Percentiles rank a stretch among this genome's conserved stretches.
phyloP scores from a whole-genome alignment of 2,329 filamentous ascomycete species.

The Sporothrix protearum region DNA sequence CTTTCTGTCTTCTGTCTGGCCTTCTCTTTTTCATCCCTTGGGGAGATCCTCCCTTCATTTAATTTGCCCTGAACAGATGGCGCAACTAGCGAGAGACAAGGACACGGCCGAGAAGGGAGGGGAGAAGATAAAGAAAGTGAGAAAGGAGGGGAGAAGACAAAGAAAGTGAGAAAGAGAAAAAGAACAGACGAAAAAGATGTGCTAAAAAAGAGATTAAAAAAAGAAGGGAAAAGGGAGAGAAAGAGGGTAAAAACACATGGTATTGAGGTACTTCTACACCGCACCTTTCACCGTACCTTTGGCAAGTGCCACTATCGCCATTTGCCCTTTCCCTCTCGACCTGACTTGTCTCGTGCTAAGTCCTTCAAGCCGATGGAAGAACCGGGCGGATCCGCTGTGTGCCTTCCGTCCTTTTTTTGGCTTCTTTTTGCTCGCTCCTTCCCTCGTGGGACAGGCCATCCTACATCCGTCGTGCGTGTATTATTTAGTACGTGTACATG shows the following conservation, averaged over 20 bases:
- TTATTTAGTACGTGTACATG: no score
- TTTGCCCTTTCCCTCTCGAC: background rate
- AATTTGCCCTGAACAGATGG: constrained; percentile 9
- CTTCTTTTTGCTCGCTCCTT: background rate
- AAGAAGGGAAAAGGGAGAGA: no score
- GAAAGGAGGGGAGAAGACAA: no score
- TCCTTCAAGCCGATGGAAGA: background rate
- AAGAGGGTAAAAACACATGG: background rate
- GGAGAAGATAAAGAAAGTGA: background rate
- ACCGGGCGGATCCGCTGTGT: background rate
- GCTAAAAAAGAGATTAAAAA: no score
- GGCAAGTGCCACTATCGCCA: background rate
- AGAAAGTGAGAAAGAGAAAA: background rate
- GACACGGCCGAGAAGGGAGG: background rate
- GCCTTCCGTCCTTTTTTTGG: no score
- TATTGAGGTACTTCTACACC: background rate
- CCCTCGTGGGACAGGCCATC: background rate
- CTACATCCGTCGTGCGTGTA: background rate
- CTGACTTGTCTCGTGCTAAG: no score
- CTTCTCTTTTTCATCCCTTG: constrained; percentile 6
- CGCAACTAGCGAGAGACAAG: constrained; percentile 4
- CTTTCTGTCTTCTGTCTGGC: background rate
- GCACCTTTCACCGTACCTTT: background rate
- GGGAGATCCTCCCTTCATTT: constrained; percentile 5
- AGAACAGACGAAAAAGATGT: background rate